These are phyloP conservation scores for Paecilomyces fulvus DNA, from an alignment of 2,329 filamentous ascomycete genomes.

Conservation along the genomic window DNA sequence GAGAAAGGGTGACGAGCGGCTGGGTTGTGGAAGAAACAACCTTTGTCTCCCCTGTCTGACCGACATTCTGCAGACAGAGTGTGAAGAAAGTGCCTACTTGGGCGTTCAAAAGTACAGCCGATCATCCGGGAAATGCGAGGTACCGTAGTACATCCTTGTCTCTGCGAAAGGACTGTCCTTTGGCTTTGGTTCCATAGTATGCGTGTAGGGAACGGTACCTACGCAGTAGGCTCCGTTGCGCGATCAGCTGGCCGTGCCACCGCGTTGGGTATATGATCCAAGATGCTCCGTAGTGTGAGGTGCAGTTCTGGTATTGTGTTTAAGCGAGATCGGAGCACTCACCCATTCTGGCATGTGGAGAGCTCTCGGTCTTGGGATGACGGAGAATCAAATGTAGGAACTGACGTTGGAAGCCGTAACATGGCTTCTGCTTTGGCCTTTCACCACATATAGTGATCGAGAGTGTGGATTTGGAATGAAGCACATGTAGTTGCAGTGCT, in stretches of 20 bases:
- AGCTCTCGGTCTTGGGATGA: background rate
- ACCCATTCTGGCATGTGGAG: background rate
- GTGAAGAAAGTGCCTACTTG: background rate
- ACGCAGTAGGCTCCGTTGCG: background rate
- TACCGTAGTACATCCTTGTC: background rate
- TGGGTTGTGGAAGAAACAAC: background rate
- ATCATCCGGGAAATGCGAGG: background rate
- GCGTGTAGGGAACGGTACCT: background rate
- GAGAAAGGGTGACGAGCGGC: background rate
- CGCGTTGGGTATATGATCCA: background rate
- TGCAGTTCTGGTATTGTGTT: background rate
- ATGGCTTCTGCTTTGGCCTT: background rate
- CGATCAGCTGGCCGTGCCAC: background rate
- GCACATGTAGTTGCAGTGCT: background rate
- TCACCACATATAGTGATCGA: background rate
- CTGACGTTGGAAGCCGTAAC: background rate
- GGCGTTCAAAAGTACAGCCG: background rate
- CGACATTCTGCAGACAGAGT: background rate
- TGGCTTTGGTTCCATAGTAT: background rate
- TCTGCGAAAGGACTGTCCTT: background rate
- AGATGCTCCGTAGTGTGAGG: background rate
- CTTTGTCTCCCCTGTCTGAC: background rate
- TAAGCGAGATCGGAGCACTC: background rate
- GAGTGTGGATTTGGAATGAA: background rate
- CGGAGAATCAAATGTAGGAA: background rate